These are phyloP conservation scores for Carex parvula DNA, from an alignment of 176 grass and related monocot species.

Conservation along the genomic window DNA sequence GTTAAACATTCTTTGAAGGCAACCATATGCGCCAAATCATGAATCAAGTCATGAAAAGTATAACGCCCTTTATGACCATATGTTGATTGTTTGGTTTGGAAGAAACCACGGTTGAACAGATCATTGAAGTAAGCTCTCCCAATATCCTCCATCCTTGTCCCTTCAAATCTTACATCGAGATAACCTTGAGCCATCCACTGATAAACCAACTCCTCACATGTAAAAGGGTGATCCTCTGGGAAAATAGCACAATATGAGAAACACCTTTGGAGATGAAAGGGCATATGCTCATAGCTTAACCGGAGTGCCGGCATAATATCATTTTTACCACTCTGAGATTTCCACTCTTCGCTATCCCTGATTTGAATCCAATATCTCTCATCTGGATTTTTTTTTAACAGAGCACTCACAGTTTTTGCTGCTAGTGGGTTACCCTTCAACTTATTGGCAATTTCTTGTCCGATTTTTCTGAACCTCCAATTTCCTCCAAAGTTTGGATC, in stretches of 20 bases:
- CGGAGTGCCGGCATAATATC: slow-evolving; percentile 26
- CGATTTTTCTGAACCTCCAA: not conserved
- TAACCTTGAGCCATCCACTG: slow-evolving; percentile 48
- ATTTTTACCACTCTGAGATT: not conserved
- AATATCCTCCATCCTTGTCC: slow-evolving; percentile 24
- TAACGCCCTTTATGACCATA: not conserved
- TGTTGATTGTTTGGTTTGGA: not conserved
- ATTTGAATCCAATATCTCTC: not conserved
- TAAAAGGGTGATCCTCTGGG: slow-evolving; percentile 4
- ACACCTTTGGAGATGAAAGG: not conserved
- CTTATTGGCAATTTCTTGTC: slow-evolving; percentile 5
- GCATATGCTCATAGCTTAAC: slow-evolving; percentile 35
- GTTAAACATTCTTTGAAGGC: not conserved
- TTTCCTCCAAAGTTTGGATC: not conserved
- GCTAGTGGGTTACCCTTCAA: not conserved
- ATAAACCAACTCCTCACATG: not conserved
- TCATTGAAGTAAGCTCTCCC: slow-evolving; percentile 19
- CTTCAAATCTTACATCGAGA: not conserved
- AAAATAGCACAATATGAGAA: slow-evolving; percentile 31
- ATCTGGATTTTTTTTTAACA: not conserved
- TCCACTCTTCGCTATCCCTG: slow-evolving; percentile 16
- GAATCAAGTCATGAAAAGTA: slow-evolving; percentile 32
- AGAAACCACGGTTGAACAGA: slow-evolving; percentile 25
- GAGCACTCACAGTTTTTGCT: not conserved
- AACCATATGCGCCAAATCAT: slow-evolving; percentile 25